Base-by-base conservation (phyloP, 2,329 filamentous ascomycete genomes). In the Chaetomiaceae sp. region DNA sequence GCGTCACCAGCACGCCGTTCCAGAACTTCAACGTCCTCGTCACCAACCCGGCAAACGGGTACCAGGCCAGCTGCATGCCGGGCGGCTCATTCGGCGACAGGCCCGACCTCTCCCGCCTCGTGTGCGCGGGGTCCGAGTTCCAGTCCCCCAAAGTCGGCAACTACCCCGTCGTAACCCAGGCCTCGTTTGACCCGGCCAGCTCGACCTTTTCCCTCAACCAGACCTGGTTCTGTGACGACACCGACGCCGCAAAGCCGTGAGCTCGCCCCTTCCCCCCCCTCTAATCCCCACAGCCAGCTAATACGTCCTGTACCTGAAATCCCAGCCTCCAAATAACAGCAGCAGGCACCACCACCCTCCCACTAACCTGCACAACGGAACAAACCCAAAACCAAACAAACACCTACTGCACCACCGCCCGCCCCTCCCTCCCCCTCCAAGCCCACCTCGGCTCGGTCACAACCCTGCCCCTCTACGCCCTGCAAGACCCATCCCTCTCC, bases 221-320 rank as follows among this genome's bases (percentile, higher is more conserved):
- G 48, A 62, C 60, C 1, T 63, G 60, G 60, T 63, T 48, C 41
- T 63, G 61, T 44, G 59, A 61, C 31, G 58, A 60, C 30, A 45
- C 39, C 10, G 55, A 59, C 33, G 53, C 55, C 2, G 55, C 53
- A 10, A 59, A 52, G 25, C 60, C 60, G 61, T 63, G 41, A 46
- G 60, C 9, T 5, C 16, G 21, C 17, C 12, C 13, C 35, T 10
- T 9, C 19, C 19, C 19, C 5, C 19, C 35, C 2, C 10, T 27
- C 25, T 10, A 6, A 27, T 3, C 25, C 2, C 25, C 25, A 27
- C 10, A 7, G 25, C 25, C 23, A 25, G 6, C 25, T 27, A n/a
- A n/a, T n/a, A n/a, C n/a, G 6, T 27, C 1, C 10, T 10, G 25
- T 7, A 27, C 6, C 25, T 27, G 25, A 27, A 27, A 27, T 14